A percentile compares a stretch with the other conserved stretches of the same genome.
Evolutionary conservation across 1,284 basidiomycete genomes (phyloP).

Genomic region (Rhodotorula mucilaginosa): DNA sequence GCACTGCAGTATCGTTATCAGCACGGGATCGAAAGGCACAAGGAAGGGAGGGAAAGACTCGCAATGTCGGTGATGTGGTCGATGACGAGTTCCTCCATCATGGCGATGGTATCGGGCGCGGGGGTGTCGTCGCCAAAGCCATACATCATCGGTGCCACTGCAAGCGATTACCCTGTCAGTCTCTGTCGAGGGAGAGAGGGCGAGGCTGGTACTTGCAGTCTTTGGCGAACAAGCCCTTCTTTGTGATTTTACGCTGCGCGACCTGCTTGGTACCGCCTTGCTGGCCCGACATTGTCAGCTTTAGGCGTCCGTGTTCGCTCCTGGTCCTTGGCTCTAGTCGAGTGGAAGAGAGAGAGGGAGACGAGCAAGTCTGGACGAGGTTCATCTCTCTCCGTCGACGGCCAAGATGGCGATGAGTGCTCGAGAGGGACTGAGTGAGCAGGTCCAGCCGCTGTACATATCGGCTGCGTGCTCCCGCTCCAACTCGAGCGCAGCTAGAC

Average conservation of each 20-base stretch:
- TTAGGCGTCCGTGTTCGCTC: neutral
- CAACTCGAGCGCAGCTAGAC: constrained; percentile 61
- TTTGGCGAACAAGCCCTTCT: constrained; percentile 34
- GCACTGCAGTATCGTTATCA: constrained; percentile 65
- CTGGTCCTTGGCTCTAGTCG: neutral
- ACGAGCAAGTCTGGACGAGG: neutral
- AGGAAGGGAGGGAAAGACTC: constrained; percentile 47
- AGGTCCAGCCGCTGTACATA: constrained; percentile 58
- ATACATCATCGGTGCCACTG: constrained; percentile 86
- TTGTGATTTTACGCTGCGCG: constrained; percentile 14
- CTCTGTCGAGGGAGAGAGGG: neutral
- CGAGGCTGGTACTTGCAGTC: constrained; percentile 19
- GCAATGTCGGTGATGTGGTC: constrained; percentile 88
- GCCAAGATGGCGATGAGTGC: neutral
- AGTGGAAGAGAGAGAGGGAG: neutral
- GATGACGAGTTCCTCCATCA: constrained; percentile 90
- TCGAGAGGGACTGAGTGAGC: neutral
- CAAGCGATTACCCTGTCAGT: neutral
- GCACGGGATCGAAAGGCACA: neutral
- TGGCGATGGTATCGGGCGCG: constrained; percentile 76
- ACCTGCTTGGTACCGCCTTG: neutral
- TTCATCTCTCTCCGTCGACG: neutral
- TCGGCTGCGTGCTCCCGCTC: constrained; percentile 66
- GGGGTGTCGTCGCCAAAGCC: constrained; percentile 91
- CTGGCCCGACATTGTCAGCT: constrained; percentile 2